Conservation (phyloP, 2,329 filamentous ascomycete genomes). For the Fusarium luffae region DNA sequence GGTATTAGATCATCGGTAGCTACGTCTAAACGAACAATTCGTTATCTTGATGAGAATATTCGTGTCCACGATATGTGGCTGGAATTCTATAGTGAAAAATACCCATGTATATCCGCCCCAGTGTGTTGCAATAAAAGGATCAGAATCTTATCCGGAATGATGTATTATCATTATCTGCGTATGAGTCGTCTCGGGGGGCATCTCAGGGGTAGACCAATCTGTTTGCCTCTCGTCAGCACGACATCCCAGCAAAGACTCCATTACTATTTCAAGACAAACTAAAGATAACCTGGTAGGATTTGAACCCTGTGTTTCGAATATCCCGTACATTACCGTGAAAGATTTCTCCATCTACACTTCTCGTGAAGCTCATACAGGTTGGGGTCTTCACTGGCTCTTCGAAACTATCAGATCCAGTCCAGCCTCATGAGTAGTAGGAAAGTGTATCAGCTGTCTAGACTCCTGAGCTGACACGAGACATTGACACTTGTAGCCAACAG, state of each 20-base stretch:
- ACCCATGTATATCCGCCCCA: too few species aligned
- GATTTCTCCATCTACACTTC: background rate
- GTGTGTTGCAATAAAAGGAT: too few species aligned
- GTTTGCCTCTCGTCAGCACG: background rate
- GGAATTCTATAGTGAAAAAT: background rate
- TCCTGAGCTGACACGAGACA: too few species aligned
- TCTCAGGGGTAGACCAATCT: background rate
- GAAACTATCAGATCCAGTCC: background rate
- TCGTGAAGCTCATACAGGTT: background rate
- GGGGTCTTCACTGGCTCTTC: background rate
- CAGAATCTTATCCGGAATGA: background rate
- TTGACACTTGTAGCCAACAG: background rate
- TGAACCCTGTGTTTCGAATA: background rate
- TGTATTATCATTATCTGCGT: background rate
- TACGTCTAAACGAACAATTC: background rate
- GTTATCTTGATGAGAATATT: background rate
- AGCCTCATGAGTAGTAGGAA: too few species aligned
- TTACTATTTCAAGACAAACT: background rate
- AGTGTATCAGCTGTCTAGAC: too few species aligned
- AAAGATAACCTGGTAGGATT: background rate
- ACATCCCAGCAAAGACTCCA: background rate
- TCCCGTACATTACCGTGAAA: background rate
- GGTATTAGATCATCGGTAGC: background rate
- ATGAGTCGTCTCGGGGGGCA: background rate
- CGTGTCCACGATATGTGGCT: background rate